Evolutionary conservation across 208 protist species (phyloP).

Genomic region (Trichomonas gallinae): DNA sequence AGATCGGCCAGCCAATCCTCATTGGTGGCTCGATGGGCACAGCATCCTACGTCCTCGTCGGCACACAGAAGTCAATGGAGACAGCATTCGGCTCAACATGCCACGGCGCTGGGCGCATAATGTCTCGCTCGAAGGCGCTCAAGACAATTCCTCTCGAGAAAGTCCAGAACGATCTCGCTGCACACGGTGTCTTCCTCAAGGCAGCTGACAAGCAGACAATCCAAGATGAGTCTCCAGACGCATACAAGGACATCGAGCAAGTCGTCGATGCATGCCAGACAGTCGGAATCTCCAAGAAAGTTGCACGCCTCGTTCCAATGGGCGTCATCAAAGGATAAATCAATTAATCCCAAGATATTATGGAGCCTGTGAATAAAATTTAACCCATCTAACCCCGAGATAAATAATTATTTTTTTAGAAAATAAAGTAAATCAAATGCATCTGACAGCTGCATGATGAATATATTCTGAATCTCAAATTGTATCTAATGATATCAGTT

Average conservation of each 20-base stretch:
- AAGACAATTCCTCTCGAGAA: slow-evolving; percentile 35
- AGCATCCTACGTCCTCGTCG: slow-evolving; percentile 57
- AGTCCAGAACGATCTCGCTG: slow-evolving; percentile 43
- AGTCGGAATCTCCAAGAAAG: too few species aligned
- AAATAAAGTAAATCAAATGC: too few species aligned
- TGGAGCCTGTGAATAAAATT: too few species aligned
- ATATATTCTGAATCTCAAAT: too few species aligned
- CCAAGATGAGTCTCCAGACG: slow-evolving; percentile 59
- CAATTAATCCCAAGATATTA: too few species aligned
- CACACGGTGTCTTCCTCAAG: slow-evolving; percentile 53
- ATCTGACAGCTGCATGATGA: too few species aligned
- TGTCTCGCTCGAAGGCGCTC: slow-evolving; percentile 42
- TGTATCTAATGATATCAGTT: too few species aligned
- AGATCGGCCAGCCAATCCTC: slow-evolving; percentile 63
- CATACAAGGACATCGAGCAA: slow-evolving; percentile 72
- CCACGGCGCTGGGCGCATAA: slow-evolving; percentile 59
- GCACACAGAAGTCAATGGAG: slow-evolving; percentile 50
- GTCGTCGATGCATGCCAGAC: too few species aligned
- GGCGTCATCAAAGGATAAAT: too few species aligned
- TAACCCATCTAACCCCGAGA: too few species aligned
- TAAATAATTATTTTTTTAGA: too few species aligned
- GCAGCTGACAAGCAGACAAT: slow-evolving; percentile 60
- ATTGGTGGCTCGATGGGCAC: slow-evolving; percentile 71
- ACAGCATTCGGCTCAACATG: slow-evolving; percentile 60
- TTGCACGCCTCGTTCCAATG: too few species aligned